phyloP scores from a whole-genome alignment of 2,329 filamentous ascomycete species.

The Trichothecium roseum region DNA sequence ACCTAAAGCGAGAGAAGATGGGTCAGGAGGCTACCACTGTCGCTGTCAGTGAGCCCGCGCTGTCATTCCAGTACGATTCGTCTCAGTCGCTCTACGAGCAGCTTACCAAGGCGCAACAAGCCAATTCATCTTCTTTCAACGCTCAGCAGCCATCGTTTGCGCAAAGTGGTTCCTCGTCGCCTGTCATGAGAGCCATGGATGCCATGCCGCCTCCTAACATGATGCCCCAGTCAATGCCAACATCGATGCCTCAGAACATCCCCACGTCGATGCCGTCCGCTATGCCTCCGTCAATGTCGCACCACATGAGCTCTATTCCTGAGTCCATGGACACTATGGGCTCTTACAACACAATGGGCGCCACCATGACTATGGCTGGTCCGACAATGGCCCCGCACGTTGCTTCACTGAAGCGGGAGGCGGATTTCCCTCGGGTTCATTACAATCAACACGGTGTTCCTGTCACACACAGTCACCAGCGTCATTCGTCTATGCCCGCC shows the following conservation, averaged over 20 bases:
- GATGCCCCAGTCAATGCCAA: constrained; percentile 48
- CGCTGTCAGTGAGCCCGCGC: constrained; percentile 89
- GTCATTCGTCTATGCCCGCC: constrained; percentile 96
- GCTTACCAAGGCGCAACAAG: constrained; percentile 97
- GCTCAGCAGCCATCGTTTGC: constrained; percentile 60
- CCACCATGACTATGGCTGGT: constrained; percentile 54
- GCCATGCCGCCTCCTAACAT: constrained; percentile 88
- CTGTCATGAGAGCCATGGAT: constrained; percentile 82
- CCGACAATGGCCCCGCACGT: constrained; percentile 56
- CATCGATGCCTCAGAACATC: constrained; percentile 20
- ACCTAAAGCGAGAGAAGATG: constrained; percentile 99
- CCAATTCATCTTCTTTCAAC: constrained; percentile 93
- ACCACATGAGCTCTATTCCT: constrained; percentile 59
- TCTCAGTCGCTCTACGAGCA: constrained; percentile 99
- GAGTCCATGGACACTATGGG: constrained; percentile 65
- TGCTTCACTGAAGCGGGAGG: constrained; percentile 73
- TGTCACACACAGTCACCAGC: constrained; percentile 72
- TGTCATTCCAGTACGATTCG: constrained; percentile 98
- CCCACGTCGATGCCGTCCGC: constrained; percentile 43
- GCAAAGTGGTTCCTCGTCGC: constrained; percentile 75
- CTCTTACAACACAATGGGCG: constrained; percentile 35
- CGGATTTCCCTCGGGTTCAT: constrained; percentile 70
- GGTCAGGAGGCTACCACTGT: constrained; percentile 94
- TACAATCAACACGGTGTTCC: constrained; percentile 91
- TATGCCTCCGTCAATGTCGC: constrained; percentile 19